Base-by-base conservation (phyloP, 192 early-diverging fungal genomes). In the Coemansia sp. region DNA sequence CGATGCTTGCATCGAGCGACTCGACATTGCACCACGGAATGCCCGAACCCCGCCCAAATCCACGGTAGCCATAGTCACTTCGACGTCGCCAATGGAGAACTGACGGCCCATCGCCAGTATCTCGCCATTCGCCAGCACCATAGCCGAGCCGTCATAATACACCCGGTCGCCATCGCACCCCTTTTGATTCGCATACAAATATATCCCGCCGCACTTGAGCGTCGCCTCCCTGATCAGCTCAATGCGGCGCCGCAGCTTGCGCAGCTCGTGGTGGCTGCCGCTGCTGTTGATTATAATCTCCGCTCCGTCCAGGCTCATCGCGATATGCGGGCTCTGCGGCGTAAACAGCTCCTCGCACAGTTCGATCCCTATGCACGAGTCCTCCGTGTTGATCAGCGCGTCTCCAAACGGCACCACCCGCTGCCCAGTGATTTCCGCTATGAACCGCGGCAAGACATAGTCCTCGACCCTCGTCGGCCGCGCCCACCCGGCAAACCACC, bases 331-430 rank as follows among this genome's bases (percentile, higher is more conserved):
- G 67, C 96, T 95, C 70, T 91, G 83, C 4, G 97, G 94, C 3
- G 95, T 96, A 84, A 98, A 99, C 17, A 99, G 80, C 66, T 99
- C 98, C 81, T 99, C 98, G 68, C 98, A 99, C 62, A 94, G 84
- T 77, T 99, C 98, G 3, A 93, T 87, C 11, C 98, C 98, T 56
- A 99, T 81, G 53, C 91, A 92, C 4, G 97, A 91, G 69, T 98
- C 95, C 31, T 82, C 64, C 6, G 94, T 91, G 29, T 85, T 77
- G 57, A 99, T 84, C 2, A 99, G 91, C 6, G 90, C 94, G 68
- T 99, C 96, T 21, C 98, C 98, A 45, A 99, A 86, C 27, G 93
- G 91, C 17, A 94, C 92, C 0, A 86, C 87, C 1, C 33, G 50
- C 73, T 98, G 98, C 1, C 90, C 89, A 0, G 92, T 93, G 33